Conservation (phyloP, 306 rosid species). For the Inga oerstediana region DNA sequence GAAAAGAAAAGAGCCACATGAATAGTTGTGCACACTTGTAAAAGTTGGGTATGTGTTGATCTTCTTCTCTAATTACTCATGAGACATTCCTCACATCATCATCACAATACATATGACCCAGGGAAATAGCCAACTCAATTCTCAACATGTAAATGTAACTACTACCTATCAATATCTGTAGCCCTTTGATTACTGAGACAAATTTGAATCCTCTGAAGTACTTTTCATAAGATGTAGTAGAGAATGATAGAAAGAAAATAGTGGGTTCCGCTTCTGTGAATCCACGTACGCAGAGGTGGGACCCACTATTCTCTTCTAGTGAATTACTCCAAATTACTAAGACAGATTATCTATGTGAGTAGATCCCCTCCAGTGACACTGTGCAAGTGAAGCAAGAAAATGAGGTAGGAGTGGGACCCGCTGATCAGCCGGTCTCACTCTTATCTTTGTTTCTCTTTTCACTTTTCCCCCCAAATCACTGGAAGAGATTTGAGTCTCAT, state of each 20-base stretch:
- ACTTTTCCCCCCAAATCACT: not conserved
- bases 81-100: slow-evolving; percentile 31
- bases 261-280: not conserved
- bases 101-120: slow-evolving; percentile 23
- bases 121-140: slow-evolving; percentile 35
- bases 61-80: slow-evolving; percentile 13
- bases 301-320: not conserved
- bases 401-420: not conserved
- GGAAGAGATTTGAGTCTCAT: not conserved
- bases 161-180: slow-evolving; percentile 51
- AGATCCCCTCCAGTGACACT: not conserved
- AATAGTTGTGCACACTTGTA: slow-evolving; percentile 12
- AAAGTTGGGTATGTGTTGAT: slow-evolving; percentile 27
- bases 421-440: not conserved
- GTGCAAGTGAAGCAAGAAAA: not conserved
- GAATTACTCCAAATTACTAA: slow-evolving; percentile 17
- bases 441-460: not conserved
- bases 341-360: not conserved
- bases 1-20: not conserved
- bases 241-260: not conserved
- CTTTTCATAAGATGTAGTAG: not conserved
- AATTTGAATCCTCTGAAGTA: slow-evolving; percentile 10
- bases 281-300: not conserved
- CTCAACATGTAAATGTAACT: slow-evolving; percentile 42
- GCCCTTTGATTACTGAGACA: slow-evolving; percentile 44